A percentile compares a stretch with the other conserved stretches of the same genome.
phyloP scores from a whole-genome alignment of 2,329 filamentous ascomycete genomes.

The Zarea fungicola region DNA sequence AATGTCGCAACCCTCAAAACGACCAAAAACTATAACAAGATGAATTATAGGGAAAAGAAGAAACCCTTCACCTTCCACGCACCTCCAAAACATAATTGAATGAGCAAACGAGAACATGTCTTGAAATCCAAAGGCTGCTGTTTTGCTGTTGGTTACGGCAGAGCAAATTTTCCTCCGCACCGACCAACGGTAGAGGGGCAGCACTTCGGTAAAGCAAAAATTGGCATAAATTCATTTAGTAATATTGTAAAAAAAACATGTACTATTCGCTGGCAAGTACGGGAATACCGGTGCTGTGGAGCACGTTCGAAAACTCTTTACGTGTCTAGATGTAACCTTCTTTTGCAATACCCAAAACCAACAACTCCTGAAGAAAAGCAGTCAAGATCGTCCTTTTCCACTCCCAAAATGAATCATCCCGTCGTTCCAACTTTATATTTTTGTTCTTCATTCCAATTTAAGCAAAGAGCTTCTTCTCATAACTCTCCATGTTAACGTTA shows the following conservation, averaged over 20 bases:
- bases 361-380: slow-evolving; percentile 7
- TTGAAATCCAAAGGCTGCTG: too few relatives aligned
- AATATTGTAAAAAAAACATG: not conserved
- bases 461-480: slow-evolving; percentile 99
- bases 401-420: slow-evolving; percentile 1
- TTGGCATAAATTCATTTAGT: slow-evolving; percentile 12
- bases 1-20: too few relatives aligned
- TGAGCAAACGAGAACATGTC: too few relatives aligned
- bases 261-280: slow-evolving; percentile 16
- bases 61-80: too few relatives aligned
- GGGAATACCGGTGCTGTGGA: slow-evolving; percentile 11
- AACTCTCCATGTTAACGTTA: slow-evolving; percentile 96
- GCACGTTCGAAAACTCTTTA: slow-evolving; percentile 11
- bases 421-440: slow-evolving; percentile 1
- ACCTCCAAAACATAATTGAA: too few relatives aligned
- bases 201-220: slow-evolving; percentile 12
- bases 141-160: too few relatives aligned
- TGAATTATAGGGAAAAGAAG: too few relatives aligned
- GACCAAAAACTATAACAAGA: too few relatives aligned
- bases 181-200: not conserved
- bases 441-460: slow-evolving; percentile 45
- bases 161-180: not conserved
- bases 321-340: slow-evolving; percentile 10
- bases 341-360: slow-evolving; percentile 8
- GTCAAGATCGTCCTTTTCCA: slow-evolving; percentile 4